Percentiles rank a stretch among this genome's conserved stretches.
These are phyloP conservation scores for Scheffersomyces lignosus DNA, from an alignment of 805 yeast species.

Conservation along the genomic window DNA sequence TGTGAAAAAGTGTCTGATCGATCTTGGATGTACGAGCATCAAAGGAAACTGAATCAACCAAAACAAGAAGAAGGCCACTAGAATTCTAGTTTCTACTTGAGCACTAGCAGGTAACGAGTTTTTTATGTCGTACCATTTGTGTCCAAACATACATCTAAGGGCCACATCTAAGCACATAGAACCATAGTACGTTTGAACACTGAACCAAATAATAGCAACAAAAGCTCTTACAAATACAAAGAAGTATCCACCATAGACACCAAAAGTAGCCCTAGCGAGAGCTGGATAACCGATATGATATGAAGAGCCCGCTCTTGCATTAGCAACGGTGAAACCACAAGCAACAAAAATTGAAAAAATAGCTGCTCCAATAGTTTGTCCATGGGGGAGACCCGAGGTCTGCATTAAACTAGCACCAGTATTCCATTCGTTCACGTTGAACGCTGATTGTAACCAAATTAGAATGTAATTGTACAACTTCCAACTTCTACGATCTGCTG, in stretches of 20 bases:
- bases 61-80: slow-evolving; percentile 9
- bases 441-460: neutral
- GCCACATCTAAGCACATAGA: neutral
- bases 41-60: slow-evolving; percentile 18
- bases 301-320: neutral
- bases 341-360: neutral
- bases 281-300: neutral
- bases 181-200: neutral
- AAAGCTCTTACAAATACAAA: neutral
- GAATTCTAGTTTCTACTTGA: slow-evolving; percentile 8
- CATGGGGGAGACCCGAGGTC: slow-evolving; percentile 15
- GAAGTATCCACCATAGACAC: neutral
- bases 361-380: neutral
- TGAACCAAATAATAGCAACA: neutral
- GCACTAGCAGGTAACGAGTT: slow-evolving; percentile 16
- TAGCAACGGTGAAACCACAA: neutral
- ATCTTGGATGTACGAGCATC: slow-evolving; percentile 7
- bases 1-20: neutral
- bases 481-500: neutral
- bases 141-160: slow-evolving; percentile 1
- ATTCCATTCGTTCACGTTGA: slow-evolving; percentile 28
- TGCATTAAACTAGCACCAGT: slow-evolving; percentile 24
- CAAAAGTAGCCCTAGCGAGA: neutral
- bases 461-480: neutral
- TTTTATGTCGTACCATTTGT: neutral